Evolutionary conservation across 106 monocot species (phyloP).

Genomic region (Dendrobium chrysotoxum): DNA sequence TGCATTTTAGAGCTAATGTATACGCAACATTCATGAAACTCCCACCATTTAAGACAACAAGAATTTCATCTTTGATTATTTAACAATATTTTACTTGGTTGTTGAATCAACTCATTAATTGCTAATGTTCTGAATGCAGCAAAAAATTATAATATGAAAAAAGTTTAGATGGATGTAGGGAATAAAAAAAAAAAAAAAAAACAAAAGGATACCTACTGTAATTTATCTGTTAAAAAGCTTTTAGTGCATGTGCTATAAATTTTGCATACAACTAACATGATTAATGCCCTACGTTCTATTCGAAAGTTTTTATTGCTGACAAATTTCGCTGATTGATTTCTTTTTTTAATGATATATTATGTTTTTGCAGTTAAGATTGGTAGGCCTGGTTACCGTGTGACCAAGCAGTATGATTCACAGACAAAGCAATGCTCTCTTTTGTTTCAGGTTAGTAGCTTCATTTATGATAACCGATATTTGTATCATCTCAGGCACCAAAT

Average conservation of each 20-base stretch:
- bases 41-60: no score
- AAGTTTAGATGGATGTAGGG: no score
- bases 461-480: background rate
- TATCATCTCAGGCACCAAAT: background rate
- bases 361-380: slow-evolving; percentile 92
- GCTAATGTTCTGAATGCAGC: background rate
- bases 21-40: no score
- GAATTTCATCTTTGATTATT: no score
- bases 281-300: background rate
- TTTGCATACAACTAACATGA: background rate
- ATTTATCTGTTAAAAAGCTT: background rate
- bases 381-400: slow-evolving; percentile 88
- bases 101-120: background rate
- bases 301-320: background rate
- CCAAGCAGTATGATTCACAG: slow-evolving; percentile 91
- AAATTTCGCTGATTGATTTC: background rate
- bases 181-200: no score
- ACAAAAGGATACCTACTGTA: background rate
- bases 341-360: slow-evolving; percentile 5
- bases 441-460: slow-evolving; percentile 60
- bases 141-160: no score
- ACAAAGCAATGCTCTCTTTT: slow-evolving; percentile 96
- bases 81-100: no score
- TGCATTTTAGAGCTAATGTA: no score
- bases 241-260: background rate